A percentile compares a stretch with the other conserved stretches of the same genome.
These are phyloP conservation scores for Magnolia changhungtana DNA, from an alignment of 164 flowering plant genomes.

Conservation along the genomic window DNA sequence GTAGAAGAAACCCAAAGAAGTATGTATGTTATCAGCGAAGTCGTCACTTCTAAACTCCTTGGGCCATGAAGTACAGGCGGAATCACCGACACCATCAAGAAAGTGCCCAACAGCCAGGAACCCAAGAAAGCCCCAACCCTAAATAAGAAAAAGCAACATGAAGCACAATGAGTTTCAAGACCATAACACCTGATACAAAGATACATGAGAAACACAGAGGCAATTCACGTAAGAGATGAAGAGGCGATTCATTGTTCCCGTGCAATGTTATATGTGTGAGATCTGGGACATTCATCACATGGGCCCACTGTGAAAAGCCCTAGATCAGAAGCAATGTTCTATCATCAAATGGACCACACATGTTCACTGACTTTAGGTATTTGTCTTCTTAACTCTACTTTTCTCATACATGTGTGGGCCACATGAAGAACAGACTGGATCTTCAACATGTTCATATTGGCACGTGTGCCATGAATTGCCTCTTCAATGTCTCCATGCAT, in stretches of 20 bases:
- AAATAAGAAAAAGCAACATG: constrained; percentile 17
- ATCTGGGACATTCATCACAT: background rate
- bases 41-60: constrained; percentile 77
- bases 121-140: constrained; percentile 73
- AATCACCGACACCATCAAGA: constrained; percentile 89
- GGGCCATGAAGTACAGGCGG: constrained; percentile 83
- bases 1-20: constrained; percentile 92
- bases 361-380: background rate
- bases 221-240: background rate
- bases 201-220: background rate
- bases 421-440: background rate
- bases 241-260: background rate
- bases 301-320: too few relatives aligned
- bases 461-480: too few relatives aligned
- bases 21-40: constrained; percentile 68
- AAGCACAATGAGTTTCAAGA: background rate
- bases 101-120: constrained; percentile 92
- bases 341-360: background rate
- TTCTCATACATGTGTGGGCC: background rate
- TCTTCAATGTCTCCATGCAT: too few relatives aligned
- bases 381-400: background rate
- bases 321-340: background rate
- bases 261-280: background rate
- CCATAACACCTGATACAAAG: background rate
- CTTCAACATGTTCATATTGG: background rate